phyloP scores from a whole-genome alignment of 306 rosid genomes.

The Prosopis cineraria region DNA sequence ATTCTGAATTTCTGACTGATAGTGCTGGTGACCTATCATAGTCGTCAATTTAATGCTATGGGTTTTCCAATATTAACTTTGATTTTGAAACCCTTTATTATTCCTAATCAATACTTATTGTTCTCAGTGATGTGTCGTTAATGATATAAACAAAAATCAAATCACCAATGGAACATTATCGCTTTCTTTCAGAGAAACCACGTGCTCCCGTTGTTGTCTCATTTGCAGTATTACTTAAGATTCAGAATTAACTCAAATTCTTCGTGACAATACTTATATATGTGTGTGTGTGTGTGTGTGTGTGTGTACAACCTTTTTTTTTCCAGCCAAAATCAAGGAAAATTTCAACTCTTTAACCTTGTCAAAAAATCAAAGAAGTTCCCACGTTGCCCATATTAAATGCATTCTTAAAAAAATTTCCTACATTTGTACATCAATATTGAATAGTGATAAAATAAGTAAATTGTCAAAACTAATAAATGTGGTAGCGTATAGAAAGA shows the following conservation, averaged over 20 bases:
- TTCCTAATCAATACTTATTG: not conserved
- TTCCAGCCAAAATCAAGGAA: too few species aligned
- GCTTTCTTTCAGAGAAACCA: not conserved
- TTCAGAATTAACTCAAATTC: not conserved
- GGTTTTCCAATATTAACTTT: not conserved
- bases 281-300: too few species aligned
- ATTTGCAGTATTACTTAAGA: not conserved
- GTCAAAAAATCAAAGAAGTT: too few species aligned
- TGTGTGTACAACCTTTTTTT: too few species aligned
- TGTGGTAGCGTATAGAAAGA: too few species aligned
- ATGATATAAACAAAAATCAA: not conserved
- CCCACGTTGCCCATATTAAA: too few species aligned
- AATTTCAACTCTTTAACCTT: too few species aligned
- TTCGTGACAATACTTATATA: not conserved
- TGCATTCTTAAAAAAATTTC: too few species aligned
- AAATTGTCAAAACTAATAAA: too few species aligned
- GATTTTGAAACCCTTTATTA: not conserved
- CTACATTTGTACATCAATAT: too few species aligned
- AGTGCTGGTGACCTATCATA: not conserved
- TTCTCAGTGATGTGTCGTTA: not conserved
- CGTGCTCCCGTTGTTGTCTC: not conserved
- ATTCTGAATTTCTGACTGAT: too few species aligned
- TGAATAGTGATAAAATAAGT: too few species aligned
- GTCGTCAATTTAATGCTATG: not conserved
- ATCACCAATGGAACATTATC: not conserved